Conservation (phyloP, 441 rosid species). For the Manihot esculenta region DNA sequence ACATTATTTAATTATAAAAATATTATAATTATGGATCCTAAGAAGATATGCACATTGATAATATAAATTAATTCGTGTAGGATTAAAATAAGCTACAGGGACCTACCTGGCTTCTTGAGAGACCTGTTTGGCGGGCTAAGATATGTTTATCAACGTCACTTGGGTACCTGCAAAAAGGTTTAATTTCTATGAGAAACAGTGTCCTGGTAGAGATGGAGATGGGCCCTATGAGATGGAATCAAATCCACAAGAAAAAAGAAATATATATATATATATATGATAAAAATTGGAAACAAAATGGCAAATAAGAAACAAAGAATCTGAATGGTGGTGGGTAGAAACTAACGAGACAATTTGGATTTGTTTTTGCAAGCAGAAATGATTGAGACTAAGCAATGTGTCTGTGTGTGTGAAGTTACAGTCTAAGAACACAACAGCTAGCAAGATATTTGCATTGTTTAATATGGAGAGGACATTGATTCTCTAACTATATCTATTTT, state of each 20-base stretch:
- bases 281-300: constrained; percentile 9
- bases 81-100: constrained; percentile 27
- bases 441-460: constrained; percentile 11
- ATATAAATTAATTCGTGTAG: constrained; percentile 29
- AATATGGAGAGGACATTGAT: constrained; percentile 41
- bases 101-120: constrained; percentile 99
- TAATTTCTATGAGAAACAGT: constrained; percentile 11
- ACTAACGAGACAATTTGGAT: constrained; percentile 29
- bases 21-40: constrained; percentile 30
- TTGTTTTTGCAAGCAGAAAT: neutral
- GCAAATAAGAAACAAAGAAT: constrained; percentile 36
- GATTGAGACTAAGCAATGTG: neutral
- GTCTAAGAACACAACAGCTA: too few species aligned
- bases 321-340: constrained; percentile 35
- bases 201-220: too few species aligned
- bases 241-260: constrained; percentile 15
- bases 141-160: constrained; percentile 99
- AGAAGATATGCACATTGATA: constrained; percentile 42
- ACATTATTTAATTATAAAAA: too few species aligned
- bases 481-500: constrained; percentile 42
- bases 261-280: too few species aligned
- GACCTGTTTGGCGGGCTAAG: constrained; percentile 97
- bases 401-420: neutral
- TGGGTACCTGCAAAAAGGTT: constrained; percentile 74
- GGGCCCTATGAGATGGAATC: constrained; percentile 26